These are phyloP conservation scores for Lichtheimia ramosa DNA, from an alignment of 371 early-diverging fungal genomes.

Conservation along the genomic window DNA sequence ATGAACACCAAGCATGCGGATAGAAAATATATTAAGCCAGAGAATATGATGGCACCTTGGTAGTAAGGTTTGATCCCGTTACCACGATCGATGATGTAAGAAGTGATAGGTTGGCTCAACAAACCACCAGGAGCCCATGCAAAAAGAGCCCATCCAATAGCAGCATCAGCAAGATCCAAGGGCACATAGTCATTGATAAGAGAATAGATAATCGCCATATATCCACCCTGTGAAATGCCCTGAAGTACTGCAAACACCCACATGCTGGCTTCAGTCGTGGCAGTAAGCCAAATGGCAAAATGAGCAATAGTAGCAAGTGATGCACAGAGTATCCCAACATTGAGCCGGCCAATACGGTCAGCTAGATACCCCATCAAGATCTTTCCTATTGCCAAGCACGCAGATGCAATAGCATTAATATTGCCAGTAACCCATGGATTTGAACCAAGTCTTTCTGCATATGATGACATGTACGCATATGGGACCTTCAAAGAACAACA, in stretches of 20 bases:
- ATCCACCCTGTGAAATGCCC: slow-evolving; percentile 58
- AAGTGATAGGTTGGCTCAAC: slow-evolving; percentile 53
- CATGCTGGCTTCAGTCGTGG: slow-evolving; percentile 31
- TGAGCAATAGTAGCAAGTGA: slow-evolving; percentile 40
- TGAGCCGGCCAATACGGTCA: slow-evolving; percentile 59
- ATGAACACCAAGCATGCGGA: slow-evolving; percentile 22
- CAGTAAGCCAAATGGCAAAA: slow-evolving; percentile 44
- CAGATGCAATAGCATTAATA: slow-evolving; percentile 48
- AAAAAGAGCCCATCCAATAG: slow-evolving; percentile 48
- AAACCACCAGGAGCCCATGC: slow-evolving; percentile 51
- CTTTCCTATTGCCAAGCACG: slow-evolving; percentile 46
- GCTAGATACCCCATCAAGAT: slow-evolving; percentile 46
- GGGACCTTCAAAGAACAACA: slow-evolving; percentile 5
- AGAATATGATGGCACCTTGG: slow-evolving; percentile 20
- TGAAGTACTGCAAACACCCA: slow-evolving; percentile 46
- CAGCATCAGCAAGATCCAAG: slow-evolving; percentile 49
- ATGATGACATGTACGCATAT: slow-evolving; percentile 17
- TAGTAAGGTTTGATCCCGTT: slow-evolving; percentile 9
- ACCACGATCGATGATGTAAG: slow-evolving; percentile 32
- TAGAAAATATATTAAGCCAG: slow-evolving; percentile 22
- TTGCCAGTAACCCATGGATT: slow-evolving; percentile 34
- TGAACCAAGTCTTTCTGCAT: slow-evolving; percentile 29
- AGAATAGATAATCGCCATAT: slow-evolving; percentile 51
- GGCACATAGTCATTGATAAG: slow-evolving; percentile 51
- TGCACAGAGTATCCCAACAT: slow-evolving; percentile 48